Percentiles rank a stretch among this genome's conserved stretches.
Conservation (phyloP, 768 basidiomycete species). For the Dacryopinax primogenitus region DNA sequence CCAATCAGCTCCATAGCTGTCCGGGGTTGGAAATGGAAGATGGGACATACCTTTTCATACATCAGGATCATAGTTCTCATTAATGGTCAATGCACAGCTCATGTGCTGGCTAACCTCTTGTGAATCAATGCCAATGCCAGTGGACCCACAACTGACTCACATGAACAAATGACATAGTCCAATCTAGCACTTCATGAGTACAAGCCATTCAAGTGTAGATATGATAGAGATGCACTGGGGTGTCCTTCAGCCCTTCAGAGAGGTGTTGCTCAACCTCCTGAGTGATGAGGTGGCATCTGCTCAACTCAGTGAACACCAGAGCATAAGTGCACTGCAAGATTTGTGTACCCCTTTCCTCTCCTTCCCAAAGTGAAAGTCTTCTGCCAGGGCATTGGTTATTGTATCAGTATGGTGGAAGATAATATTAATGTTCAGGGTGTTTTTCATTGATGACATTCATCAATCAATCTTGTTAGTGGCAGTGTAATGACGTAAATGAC, state of each 20-base stretch:
- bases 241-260: slow-evolving; percentile 49
- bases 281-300: slow-evolving; percentile 65
- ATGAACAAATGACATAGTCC: slow-evolving; percentile 87
- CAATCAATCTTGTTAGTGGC: no score
- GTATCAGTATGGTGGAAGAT: not conserved
- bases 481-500: no score
- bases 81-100: slow-evolving; percentile 65
- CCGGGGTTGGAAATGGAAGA: not conserved
- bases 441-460: no score
- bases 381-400: slow-evolving; percentile 71
- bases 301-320: not conserved
- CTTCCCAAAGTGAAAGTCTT: slow-evolving; percentile 57
- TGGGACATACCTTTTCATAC: slow-evolving; percentile 19
- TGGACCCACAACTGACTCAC: slow-evolving; percentile 31
- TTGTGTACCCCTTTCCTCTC: slow-evolving; percentile 44
- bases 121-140: not conserved
- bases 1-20: not conserved
- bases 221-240: slow-evolving; percentile 38
- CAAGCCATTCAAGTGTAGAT: not conserved
- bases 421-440: no score
- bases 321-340: slow-evolving; percentile 7
- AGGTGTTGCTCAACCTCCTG: slow-evolving; percentile 58
- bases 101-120: slow-evolving; percentile 69
- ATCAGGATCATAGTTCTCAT: slow-evolving; percentile 71
- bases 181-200: slow-evolving; percentile 33